These are phyloP conservation scores for Francoa sonchifolia DNA, from an alignment of 441 rosid species.

Conservation along the genomic window DNA sequence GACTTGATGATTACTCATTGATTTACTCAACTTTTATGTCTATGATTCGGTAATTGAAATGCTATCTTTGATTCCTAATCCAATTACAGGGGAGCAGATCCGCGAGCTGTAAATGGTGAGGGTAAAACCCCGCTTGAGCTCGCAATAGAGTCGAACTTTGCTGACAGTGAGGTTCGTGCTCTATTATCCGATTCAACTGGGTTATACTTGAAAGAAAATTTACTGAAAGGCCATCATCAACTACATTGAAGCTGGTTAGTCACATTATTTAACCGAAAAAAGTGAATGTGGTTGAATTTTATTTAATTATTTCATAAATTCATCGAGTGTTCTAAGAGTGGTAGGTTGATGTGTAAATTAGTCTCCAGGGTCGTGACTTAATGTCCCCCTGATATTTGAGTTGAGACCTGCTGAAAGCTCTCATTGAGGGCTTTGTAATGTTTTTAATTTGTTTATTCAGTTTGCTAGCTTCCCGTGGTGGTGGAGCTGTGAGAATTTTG, in stretches of 20 bases:
- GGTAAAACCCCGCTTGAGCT: conserved; percentile 62
- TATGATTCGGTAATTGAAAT: no score
- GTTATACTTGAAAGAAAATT: conserved; percentile 15
- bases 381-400: neutral
- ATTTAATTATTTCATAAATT: conserved; percentile 12
- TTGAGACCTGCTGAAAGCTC: conserved; percentile 18
- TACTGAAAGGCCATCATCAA: conserved; percentile 6
- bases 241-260: conserved; percentile 13
- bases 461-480: conserved; percentile 10
- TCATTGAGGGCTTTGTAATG: conserved; percentile 14
- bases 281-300: no score
- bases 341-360: conserved; percentile 26
- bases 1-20: no score
- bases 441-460: conserved; percentile 10
- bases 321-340: no score
- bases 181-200: conserved; percentile 54
- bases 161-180: conserved; percentile 51
- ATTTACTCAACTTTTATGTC: no score
- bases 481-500: conserved; percentile 23
- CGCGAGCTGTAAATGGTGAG: conserved; percentile 43
- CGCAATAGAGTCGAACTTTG: conserved; percentile 46
- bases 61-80: neutral
- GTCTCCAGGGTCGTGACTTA: conserved; percentile 16
- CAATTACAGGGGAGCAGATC: conserved; percentile 82
- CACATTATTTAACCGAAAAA: no score